These are phyloP conservation scores for Limonium bicolor DNA, from an alignment of 148 eudicot species.

Conservation along the genomic window DNA sequence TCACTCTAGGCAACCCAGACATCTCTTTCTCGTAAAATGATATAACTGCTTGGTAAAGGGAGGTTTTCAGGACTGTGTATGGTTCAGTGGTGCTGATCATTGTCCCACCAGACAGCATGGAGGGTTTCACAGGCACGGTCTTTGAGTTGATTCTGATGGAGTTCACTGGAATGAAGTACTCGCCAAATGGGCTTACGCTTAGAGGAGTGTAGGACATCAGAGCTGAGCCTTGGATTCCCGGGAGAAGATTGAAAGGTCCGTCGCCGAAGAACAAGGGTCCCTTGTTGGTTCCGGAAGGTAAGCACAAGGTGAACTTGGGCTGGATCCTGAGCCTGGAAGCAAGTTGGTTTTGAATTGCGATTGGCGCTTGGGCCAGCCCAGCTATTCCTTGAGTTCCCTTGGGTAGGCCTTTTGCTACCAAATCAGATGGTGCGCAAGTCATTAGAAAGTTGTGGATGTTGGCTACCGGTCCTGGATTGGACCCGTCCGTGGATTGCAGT, in stretches of 20 bases:
- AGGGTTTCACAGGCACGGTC: slow-evolving; percentile 18
- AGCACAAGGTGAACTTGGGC: slow-evolving; percentile 31
- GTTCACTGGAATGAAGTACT: slow-evolving; percentile 32
- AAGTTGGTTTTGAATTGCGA: slow-evolving; percentile 33
- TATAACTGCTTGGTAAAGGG: slow-evolving; percentile 16
- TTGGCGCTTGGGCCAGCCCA: slow-evolving; percentile 33
- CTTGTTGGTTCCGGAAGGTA: slow-evolving; percentile 13
- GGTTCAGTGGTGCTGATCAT: slow-evolving; percentile 19
- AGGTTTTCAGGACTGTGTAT: slow-evolving; percentile 20
- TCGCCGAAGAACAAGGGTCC: slow-evolving; percentile 54
- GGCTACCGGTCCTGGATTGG: slow-evolving; percentile 15
- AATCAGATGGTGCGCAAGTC: slow-evolving; percentile 35
- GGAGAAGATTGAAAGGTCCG: slow-evolving; percentile 10
- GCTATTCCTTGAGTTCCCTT: slow-evolving; percentile 38
- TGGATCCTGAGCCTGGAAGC: slow-evolving; percentile 20
- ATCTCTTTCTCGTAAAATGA: slow-evolving; percentile 8
- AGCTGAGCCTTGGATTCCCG: slow-evolving; percentile 16
- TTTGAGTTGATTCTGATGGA: slow-evolving; percentile 27
- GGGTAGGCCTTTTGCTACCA: slow-evolving; percentile 27
- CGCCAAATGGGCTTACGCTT: slow-evolving; percentile 27
- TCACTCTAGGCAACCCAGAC: slow-evolving; percentile 9
- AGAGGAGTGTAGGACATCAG: slow-evolving; percentile 27
- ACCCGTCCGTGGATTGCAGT: slow-evolving; percentile 20
- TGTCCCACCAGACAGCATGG: slow-evolving; percentile 17
- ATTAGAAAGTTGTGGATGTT: slow-evolving; percentile 21